These are phyloP conservation scores for Celoporthe dispersa DNA, from an alignment of 2,329 filamentous ascomycete genomes.

Conservation along the genomic window DNA sequence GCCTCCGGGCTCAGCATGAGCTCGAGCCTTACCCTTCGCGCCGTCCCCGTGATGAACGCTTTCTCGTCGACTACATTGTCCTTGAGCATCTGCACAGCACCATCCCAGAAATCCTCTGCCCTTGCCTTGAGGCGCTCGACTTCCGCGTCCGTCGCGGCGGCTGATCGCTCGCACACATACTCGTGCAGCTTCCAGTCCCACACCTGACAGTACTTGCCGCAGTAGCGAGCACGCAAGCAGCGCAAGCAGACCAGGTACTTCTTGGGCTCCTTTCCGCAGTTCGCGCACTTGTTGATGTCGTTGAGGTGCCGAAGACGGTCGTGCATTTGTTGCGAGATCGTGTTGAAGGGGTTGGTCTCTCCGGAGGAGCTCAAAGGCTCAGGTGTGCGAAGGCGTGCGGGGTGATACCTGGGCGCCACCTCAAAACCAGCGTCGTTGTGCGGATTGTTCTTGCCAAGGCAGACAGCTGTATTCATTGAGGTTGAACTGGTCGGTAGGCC, in stretches of 20 bases:
- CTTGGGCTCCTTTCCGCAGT: constrained; percentile 7
- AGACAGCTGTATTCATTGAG: neutral
- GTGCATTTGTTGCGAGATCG: neutral
- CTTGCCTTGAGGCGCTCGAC: neutral
- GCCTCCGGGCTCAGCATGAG: neutral
- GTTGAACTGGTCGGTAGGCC: neutral
- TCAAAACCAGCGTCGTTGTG: neutral
- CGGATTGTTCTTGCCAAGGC: neutral
- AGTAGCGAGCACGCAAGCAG: constrained; percentile 16
- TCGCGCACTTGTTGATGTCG: neutral
- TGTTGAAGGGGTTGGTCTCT: neutral
- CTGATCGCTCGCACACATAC: neutral
- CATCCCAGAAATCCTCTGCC: constrained; percentile 7
- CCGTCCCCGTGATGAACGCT: neutral
- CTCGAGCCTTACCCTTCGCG: neutral
- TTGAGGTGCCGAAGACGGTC: neutral
- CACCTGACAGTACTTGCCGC: constrained; percentile 26
- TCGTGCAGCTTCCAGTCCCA: constrained; percentile 18
- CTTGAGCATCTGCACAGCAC: constrained; percentile 5
- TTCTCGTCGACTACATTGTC: neutral
- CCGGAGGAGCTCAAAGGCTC: neutral
- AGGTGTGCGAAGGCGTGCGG: neutral
- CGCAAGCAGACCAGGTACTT: constrained; percentile 17
- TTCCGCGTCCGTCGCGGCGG: constrained; percentile 3
- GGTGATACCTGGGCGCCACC: neutral